Percentiles rank a stretch among this genome's conserved stretches.
Conservation (phyloP, 768 basidiomycete species). For the Lentinus brumalis region DNA sequence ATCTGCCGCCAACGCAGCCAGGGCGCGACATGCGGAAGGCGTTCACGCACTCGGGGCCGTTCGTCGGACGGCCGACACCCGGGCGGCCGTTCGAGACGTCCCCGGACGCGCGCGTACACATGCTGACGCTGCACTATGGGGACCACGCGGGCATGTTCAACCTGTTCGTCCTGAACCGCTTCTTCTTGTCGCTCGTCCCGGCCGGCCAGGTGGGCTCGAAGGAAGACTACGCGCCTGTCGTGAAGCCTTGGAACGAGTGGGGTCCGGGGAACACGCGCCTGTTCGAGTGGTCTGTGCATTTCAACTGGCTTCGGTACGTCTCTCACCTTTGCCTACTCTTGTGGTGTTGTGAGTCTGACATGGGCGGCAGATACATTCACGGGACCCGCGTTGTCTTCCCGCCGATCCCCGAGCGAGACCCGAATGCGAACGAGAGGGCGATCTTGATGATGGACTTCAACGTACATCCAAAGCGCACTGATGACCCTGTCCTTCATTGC, state of each 20-base stretch:
- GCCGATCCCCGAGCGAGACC: background rate
- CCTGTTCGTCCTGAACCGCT: conserved; percentile 37
- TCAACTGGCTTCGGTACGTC: conserved; percentile 44
- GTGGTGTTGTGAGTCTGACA: background rate
- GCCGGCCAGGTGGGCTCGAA: background rate
- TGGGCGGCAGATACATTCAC: conserved; percentile 41
- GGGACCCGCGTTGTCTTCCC: conserved; percentile 40
- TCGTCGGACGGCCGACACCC: conserved; percentile 19
- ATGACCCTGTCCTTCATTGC: conserved; percentile 16
- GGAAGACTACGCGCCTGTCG: conserved; percentile 1
- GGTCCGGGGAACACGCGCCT: conserved; percentile 39
- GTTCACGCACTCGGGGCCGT: conserved; percentile 31
- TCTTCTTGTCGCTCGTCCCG: conserved; percentile 26
- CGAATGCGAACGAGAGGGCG: conserved; percentile 28
- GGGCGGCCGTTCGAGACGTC: conserved; percentile 26
- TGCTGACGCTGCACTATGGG: conserved; percentile 30
- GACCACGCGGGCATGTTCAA: conserved; percentile 23
- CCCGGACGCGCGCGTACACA: conserved; percentile 29
- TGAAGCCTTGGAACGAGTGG: conserved; percentile 42
- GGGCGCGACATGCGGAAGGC: conserved; percentile 21
- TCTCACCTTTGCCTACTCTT: background rate
- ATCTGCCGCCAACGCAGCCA: conserved; percentile 23
- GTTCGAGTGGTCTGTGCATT: conserved; percentile 29
- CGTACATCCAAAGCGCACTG: conserved; percentile 26
- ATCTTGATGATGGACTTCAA: conserved; percentile 35